Base-by-base conservation (phyloP, 2,329 filamentous ascomycete species). In the Elsinoe ampelina region DNA sequence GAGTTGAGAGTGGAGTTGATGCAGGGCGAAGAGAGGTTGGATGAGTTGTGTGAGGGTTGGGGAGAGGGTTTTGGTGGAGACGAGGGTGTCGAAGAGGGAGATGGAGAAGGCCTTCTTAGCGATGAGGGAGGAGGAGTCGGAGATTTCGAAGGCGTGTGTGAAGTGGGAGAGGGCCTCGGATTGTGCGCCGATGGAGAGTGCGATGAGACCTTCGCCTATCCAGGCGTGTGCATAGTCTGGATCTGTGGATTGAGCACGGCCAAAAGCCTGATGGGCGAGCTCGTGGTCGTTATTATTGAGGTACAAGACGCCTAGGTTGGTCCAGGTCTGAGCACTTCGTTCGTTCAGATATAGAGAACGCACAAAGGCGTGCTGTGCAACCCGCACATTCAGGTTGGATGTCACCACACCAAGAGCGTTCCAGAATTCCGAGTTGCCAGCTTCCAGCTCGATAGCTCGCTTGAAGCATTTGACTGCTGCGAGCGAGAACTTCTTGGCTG, bases 341-440 rank as follows among this genome's bases (percentile, higher is more conserved):
- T 98, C 92, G 65, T 96, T 95, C 13, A 98, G 76, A 69, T 95
- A 87, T n/a, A 98, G 71, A 63, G 91, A 95, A 63, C 95, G 80
- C 11, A 95, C 86, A 64, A 98, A 92, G 0, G 93, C 84, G 69
- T 98, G 95, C 69, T 98, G 93, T 0, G 93, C 84, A 1, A 98
- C 88, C 57, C 86, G 84, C 0, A 91, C 86, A 66, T 88, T 96
- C 62, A 96, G 79, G 45, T 83, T 82, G 61, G 89, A 91, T 1
- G 93, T 96, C 22, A 88, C 89, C 2, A 97, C 89, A 51, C 92
- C 93, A 2, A 98, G 78, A 0, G 93, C 86, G 67, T 97, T 97
- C 93, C 93, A 98, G 70, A 97, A 97, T 63, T 97, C 92, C 0
- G 89, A 77, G 67, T 97, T 98, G 54, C 90, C 88, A 5, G 91